Conservation (phyloP, 2,329 filamentous ascomycete species). For the Plectosphaerella plurivora region DNA sequence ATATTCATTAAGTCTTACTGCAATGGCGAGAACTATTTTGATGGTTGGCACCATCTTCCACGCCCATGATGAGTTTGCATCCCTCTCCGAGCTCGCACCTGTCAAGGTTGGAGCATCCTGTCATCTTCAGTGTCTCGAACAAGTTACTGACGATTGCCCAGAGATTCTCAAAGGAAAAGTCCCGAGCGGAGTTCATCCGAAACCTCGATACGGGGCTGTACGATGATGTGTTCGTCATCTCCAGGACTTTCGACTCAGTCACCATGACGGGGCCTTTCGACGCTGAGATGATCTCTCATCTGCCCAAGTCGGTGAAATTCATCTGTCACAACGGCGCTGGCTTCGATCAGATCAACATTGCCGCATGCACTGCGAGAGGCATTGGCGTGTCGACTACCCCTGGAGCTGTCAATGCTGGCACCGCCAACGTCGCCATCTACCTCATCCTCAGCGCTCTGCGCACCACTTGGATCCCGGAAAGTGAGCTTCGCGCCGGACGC, state of each 20-base stretch:
- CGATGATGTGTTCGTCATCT: slow-evolving; percentile 62
- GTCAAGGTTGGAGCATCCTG: slow-evolving; percentile 7
- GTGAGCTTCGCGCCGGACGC: slow-evolving; percentile 57
- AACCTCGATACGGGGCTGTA: slow-evolving; percentile 63
- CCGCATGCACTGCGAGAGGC: slow-evolving; percentile 59
- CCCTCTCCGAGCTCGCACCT: slow-evolving; percentile 10
- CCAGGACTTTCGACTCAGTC: slow-evolving; percentile 66
- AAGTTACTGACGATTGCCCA: slow-evolving; percentile 6
- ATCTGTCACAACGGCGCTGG: slow-evolving; percentile 69
- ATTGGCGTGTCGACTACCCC: slow-evolving; percentile 77
- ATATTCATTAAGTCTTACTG: no score
- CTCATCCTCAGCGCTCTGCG: slow-evolving; percentile 78
- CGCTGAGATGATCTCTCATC: slow-evolving; percentile 57
- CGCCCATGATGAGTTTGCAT: slow-evolving; percentile 12
- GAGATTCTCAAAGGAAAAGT: slow-evolving; percentile 45
- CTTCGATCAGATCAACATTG: slow-evolving; percentile 77
- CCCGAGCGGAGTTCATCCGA: slow-evolving; percentile 62
- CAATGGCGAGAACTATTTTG: slow-evolving; percentile 4
- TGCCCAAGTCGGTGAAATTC: slow-evolving; percentile 51
- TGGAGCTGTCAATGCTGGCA: slow-evolving; percentile 76
- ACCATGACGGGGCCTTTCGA: slow-evolving; percentile 66
- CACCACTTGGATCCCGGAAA: slow-evolving; percentile 65
- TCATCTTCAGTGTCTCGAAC: not conserved
- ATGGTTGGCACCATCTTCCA: slow-evolving; percentile 14
- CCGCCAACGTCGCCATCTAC: slow-evolving; percentile 77